These are phyloP conservation scores for Globisporangium splendens DNA, from an alignment of 352 stramenopile genomes.

Conservation along the genomic window DNA sequence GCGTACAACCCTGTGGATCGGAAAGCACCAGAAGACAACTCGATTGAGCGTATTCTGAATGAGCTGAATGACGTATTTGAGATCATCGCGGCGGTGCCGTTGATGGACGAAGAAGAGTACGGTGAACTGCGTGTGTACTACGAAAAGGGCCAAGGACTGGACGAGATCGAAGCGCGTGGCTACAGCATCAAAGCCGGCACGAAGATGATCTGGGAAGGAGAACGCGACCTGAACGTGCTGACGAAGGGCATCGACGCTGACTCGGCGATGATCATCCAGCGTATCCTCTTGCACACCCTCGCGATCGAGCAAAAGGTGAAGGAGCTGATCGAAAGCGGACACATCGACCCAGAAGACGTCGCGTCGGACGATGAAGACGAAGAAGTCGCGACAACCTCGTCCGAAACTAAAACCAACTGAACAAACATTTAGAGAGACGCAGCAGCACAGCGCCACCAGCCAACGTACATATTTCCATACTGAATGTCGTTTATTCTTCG, in stretches of 20 bases:
- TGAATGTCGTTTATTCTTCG: too few relatives aligned
- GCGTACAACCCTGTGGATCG: slow-evolving; percentile 55
- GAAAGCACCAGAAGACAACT: slow-evolving; percentile 34
- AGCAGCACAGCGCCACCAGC: too few relatives aligned
- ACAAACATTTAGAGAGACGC: too few relatives aligned
- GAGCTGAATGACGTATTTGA: slow-evolving; percentile 68
- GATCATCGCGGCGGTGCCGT: slow-evolving; percentile 66
- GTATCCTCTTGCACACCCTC: slow-evolving; percentile 67
- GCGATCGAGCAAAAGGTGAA: slow-evolving; percentile 61
- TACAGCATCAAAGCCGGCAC: slow-evolving; percentile 53
- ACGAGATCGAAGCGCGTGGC: slow-evolving; percentile 54
- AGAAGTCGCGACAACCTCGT: neutral
- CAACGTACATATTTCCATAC: too few relatives aligned
- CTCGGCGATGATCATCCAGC: slow-evolving; percentile 67
- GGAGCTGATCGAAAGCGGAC: slow-evolving; percentile 31
- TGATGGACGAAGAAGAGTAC: slow-evolving; percentile 66
- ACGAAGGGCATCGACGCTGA: slow-evolving; percentile 45
- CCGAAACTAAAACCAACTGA: too few relatives aligned
- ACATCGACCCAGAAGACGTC: slow-evolving; percentile 8
- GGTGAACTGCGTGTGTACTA: slow-evolving; percentile 56
- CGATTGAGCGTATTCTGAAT: slow-evolving; percentile 53
- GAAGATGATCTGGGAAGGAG: slow-evolving; percentile 62
- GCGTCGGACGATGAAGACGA: slow-evolving; percentile 7
- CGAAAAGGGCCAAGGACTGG: slow-evolving; percentile 50
- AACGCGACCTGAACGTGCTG: slow-evolving; percentile 54